These are phyloP conservation scores for Diophrys appendiculata DNA, from an alignment of 73 alveolate species.

Conservation along the genomic window DNA sequence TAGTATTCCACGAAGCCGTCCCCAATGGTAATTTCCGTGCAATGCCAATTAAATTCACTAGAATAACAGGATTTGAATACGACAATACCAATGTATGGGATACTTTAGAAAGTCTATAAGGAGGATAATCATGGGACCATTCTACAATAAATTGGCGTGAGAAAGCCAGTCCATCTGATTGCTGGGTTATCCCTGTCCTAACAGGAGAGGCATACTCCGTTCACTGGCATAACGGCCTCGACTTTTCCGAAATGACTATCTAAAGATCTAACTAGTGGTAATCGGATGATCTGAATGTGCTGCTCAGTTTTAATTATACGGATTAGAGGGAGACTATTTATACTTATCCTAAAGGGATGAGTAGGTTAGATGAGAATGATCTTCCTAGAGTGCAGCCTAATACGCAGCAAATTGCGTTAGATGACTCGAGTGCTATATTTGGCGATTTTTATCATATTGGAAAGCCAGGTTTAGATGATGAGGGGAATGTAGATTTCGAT, in stretches of 20 bases:
- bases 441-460: conserved; percentile 22
- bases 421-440: not conserved
- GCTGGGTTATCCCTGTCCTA: conserved; percentile 10
- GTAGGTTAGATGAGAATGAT: too few relatives aligned
- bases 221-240: conserved; percentile 5
- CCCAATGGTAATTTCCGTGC: not conserved
- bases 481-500: too few relatives aligned
- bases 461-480: too few relatives aligned
- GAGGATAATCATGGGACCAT: not conserved
- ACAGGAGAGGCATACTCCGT: conserved; percentile 23
- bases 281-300: not conserved
- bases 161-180: conserved; percentile 4
- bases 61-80: not conserved
- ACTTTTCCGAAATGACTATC: conserved; percentile 3
- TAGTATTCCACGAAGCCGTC: not conserved
- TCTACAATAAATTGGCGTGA: not conserved
- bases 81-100: not conserved
- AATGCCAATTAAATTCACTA: not conserved
- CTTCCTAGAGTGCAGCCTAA: not conserved
- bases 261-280: not conserved
- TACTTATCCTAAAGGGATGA: too few relatives aligned
- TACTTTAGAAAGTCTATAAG: not conserved
- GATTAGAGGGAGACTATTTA: not conserved
- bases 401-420: not conserved
- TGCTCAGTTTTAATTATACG: not conserved